Conservation (phyloP, 2,329 filamentous ascomycete genomes). For the Fusarium sp. region DNA sequence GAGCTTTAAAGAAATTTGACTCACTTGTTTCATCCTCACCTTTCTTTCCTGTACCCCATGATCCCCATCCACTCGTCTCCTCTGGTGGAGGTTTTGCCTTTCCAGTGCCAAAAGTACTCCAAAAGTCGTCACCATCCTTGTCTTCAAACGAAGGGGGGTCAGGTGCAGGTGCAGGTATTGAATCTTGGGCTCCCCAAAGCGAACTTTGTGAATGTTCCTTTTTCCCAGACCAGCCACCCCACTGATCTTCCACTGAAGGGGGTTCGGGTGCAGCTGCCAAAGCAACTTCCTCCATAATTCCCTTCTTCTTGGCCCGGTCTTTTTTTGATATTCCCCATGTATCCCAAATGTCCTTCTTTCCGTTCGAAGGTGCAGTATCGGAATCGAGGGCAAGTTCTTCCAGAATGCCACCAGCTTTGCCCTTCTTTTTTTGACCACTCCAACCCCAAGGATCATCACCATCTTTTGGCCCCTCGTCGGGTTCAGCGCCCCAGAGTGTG, state of each 20-base stretch:
- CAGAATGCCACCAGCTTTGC: constrained; percentile 32
- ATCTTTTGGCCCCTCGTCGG: constrained; percentile 45
- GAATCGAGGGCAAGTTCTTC: constrained; percentile 35
- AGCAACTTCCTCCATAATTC: constrained; percentile 38
- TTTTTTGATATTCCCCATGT: constrained; percentile 47
- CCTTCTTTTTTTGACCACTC: constrained; percentile 50
- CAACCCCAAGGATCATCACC: constrained; percentile 49
- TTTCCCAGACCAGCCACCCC: constrained; percentile 44
- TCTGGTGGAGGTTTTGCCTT: constrained; percentile 37
- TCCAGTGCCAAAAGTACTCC: constrained; percentile 35
- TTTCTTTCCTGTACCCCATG: constrained; percentile 34
- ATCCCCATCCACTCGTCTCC: constrained; percentile 36
- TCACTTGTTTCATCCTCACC: constrained; percentile 39
- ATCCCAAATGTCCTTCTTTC: constrained; percentile 47
- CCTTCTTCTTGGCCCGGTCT: constrained; percentile 46
- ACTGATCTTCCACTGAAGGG: constrained; percentile 38
- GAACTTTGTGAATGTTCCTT: constrained; percentile 44
- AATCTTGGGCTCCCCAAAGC: constrained; percentile 37
- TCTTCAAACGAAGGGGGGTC: constrained; percentile 31
- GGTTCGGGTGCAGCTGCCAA: constrained; percentile 37
- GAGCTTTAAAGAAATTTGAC: constrained; percentile 21
- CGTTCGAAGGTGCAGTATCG: constrained; percentile 32
- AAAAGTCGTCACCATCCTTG: constrained; percentile 41
- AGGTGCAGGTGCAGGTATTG: constrained; percentile 33
- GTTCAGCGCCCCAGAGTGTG: constrained; percentile 49